Evolutionary conservation across 495 filamentous ascomycete species (phyloP), one percentile per base, ranked within the genome.

Genomic region (Lineolata rhizophorae): DNA sequence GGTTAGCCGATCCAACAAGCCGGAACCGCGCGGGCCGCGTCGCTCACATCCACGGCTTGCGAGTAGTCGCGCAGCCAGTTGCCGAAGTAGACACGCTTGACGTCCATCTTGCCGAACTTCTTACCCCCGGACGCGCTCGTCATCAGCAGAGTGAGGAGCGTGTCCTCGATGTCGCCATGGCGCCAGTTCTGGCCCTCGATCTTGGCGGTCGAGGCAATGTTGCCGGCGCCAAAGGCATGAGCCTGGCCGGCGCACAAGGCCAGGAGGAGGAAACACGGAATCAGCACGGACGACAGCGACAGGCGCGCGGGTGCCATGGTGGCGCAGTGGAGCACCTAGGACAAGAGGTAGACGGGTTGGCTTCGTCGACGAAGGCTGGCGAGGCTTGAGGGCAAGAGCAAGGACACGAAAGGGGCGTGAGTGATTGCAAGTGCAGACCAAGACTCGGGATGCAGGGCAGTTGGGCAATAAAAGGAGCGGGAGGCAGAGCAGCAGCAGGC

Each of bases 91-190:
- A 55, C 75, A 21, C 80, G 70, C 37, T 81, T 77, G 37, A 91
- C 76, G 52, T 75, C 77, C 42, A 91, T 64, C 55, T 83, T 84
- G 55, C 66, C 63, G 49, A 93, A 93, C 41, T 80, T 85, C 58
- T 77, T 75, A 41, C 76, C 76, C 37, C 79, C 76, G 24, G 72
- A 70, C 13, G 40, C 32, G 31, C 65, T 62, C n/a, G 80, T 71
- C 62, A 87, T 73, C 34, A 72, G 47, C 18, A 92, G 54, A 29
- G 57, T 65, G 35, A 91, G 66, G 13, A 92, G 64, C 19, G 74
- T 67, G 60, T 93, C 83, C 63, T 92, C 83, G 46, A 93, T 87
- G 52, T 95, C 85, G 36, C 83, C 83, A 70, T 93, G 83, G 29
- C 83, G 80, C 78, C 79, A 93, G 50, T 90, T 90, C 40, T 70